phyloP scores from a whole-genome alignment of 140 eudicot genomes.

The Bidens hawaiensis region DNA sequence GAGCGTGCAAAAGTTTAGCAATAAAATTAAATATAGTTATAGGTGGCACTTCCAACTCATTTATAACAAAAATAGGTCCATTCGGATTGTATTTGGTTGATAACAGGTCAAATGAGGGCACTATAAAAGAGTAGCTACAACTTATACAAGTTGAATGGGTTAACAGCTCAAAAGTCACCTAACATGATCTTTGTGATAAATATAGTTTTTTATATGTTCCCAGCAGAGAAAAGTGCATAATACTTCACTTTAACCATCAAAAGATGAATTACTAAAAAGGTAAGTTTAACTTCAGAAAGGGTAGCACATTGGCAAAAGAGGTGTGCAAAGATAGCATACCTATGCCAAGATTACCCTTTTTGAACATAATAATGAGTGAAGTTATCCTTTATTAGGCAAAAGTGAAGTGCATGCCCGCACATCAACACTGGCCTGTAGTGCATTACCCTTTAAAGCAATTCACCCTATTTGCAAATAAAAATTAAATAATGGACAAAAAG shows the following conservation, averaged over 20 bases:
- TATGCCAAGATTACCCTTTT: not conserved
- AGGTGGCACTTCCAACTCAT: not conserved
- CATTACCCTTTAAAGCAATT: not conserved
- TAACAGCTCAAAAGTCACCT: not conserved
- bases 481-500: not conserved
- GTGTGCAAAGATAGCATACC: not conserved
- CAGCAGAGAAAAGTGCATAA: not conserved
- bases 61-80: not conserved
- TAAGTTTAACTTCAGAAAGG: not conserved
- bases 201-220: too few relatives aligned
- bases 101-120: not conserved
- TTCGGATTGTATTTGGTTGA: not conserved
- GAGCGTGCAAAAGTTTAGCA: not conserved
- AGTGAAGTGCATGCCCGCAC: too few relatives aligned
- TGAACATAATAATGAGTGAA: not conserved
- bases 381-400: too few relatives aligned
- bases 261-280: not conserved
- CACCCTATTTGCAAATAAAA: not conserved
- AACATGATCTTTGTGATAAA: not conserved
- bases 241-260: not conserved
- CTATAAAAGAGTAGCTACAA: not conserved
- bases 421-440: not conserved
- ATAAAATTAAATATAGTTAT: slow-evolving; percentile 11
- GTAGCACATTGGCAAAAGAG: not conserved
- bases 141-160: not conserved